A percentile compares a stretch with the other conserved stretches of the same genome.
phyloP scores from a whole-genome alignment of 495 filamentous ascomycete species.

The Eremomyces bilateralis region DNA sequence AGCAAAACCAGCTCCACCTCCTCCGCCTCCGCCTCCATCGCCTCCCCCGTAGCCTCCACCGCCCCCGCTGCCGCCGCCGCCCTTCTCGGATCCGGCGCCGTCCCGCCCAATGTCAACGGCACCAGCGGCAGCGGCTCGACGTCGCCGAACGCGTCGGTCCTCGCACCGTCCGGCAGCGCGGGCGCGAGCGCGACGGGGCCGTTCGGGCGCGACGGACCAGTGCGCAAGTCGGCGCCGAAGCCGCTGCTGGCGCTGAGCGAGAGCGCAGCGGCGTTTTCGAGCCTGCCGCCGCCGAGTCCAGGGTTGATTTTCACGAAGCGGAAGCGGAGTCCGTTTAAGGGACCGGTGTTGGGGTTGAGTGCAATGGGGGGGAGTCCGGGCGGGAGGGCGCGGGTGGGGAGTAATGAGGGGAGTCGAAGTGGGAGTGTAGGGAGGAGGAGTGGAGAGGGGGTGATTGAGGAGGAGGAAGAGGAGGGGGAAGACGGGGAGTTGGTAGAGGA shows the following conservation, averaged over 20 bases:
- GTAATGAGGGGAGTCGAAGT: constrained; percentile 24
- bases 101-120: constrained; percentile 73
- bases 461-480: constrained; percentile 59
- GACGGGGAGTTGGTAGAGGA: constrained; percentile 34
- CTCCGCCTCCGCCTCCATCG: constrained; percentile 43
- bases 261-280: constrained; percentile 20
- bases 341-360: constrained; percentile 42
- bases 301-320: constrained; percentile 77
- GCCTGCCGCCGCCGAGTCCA: constrained; percentile 22
- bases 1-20: constrained; percentile 90
- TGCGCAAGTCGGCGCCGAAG: too few relatives aligned
- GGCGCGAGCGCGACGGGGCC: too few relatives aligned
- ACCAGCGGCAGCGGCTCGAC: too few relatives aligned
- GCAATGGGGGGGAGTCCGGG: constrained; percentile 4
- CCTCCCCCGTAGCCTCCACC: constrained; percentile 37
- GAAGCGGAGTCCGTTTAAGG: constrained; percentile 77
- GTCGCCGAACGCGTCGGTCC: constrained; percentile 19
- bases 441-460: constrained; percentile 59
- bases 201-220: too few relatives aligned
- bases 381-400: constrained; percentile 17
- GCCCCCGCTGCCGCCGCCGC: constrained; percentile 82
- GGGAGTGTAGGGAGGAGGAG: constrained; percentile 30
- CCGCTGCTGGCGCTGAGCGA: too few relatives aligned
- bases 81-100: constrained; percentile 52
- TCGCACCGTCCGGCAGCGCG: too few relatives aligned